Percentiles rank a stretch among this genome's conserved stretches.
Evolutionary conservation across 177 flowering plant genomes (phyloP).

Genomic region (Vitis hybrid): DNA sequence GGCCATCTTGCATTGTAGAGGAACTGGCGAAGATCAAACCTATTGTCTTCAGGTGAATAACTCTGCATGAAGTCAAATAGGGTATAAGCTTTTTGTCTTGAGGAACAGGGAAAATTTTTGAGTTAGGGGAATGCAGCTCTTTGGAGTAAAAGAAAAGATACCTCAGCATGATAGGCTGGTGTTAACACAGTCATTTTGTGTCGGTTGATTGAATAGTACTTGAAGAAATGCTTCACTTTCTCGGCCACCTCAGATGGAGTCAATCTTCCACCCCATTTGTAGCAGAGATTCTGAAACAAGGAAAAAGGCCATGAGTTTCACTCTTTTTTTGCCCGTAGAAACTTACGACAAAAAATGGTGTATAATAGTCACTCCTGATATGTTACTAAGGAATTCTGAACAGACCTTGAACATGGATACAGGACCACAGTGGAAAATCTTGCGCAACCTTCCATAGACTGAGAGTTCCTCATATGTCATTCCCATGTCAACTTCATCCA

Average conservation of each 20-base stretch:
- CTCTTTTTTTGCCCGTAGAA: too few relatives aligned
- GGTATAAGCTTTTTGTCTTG: not conserved
- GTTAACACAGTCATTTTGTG: slow-evolving; percentile 97
- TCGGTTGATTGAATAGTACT: slow-evolving; percentile 91
- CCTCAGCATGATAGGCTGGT: slow-evolving; percentile 98
- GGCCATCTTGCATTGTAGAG: slow-evolving; percentile 86
- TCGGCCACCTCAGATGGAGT: slow-evolving; percentile 79
- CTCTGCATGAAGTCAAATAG: slow-evolving; percentile 42
- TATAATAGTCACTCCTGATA: too few relatives aligned
- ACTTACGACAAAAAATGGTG: too few relatives aligned
- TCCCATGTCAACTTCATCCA: slow-evolving; percentile 99
- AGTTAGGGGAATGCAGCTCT: not conserved
- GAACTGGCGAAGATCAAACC: slow-evolving; percentile 80
- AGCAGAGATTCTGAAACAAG: slow-evolving; percentile 74
- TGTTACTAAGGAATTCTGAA: slow-evolving; percentile 1
- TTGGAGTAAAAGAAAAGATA: slow-evolving; percentile 21
- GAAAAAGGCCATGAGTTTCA: not conserved
- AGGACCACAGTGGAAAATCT: slow-evolving; percentile 92
- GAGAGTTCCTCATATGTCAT: slow-evolving; percentile 98
- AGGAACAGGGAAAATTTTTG: not conserved
- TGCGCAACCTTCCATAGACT: slow-evolving; percentile 84
- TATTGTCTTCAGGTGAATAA: slow-evolving; percentile 67
- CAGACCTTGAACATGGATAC: slow-evolving; percentile 96
- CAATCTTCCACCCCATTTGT: slow-evolving; percentile 72
- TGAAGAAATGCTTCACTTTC: slow-evolving; percentile 94